Evolutionary conservation across 257 asterid genomes (phyloP).

Genomic region (Plantago ovata): DNA sequence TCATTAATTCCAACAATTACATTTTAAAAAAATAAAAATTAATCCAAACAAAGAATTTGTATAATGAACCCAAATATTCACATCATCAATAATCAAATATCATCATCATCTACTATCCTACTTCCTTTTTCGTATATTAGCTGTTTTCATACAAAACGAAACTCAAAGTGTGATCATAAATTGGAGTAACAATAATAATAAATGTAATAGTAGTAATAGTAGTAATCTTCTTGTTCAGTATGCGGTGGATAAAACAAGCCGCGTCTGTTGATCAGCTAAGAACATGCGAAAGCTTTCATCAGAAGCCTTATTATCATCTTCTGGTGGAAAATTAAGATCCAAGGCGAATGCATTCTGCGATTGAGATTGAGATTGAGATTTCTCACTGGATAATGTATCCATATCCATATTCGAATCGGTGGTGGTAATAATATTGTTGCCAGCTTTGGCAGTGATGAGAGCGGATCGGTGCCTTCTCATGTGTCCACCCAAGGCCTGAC

Average conservation of each 20-base stretch:
- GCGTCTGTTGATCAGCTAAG: constrained; percentile 17
- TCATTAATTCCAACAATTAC: constrained; percentile 21
- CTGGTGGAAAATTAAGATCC: constrained; percentile 84
- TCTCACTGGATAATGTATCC: constrained; percentile 25
- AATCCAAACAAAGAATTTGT: no score
- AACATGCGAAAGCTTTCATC: constrained; percentile 25
- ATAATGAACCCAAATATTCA: constrained; percentile 26
- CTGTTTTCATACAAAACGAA: no score
- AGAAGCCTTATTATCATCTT: constrained; percentile 36
- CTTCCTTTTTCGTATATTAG: no score
- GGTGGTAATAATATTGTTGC: neutral
- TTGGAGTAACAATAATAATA: no score
- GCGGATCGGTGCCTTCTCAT: constrained; percentile 78
- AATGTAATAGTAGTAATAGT: no score
- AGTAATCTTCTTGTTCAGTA: neutral
- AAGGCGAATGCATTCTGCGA: constrained; percentile 37
- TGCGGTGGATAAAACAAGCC: constrained; percentile 48
- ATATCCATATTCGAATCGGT: constrained; percentile 9
- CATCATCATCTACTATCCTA: no score
- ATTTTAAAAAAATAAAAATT: no score
- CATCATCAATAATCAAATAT: no score
- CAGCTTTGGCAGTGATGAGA: neutral
- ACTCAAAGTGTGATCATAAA: no score
- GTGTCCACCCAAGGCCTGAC: constrained; percentile 93
- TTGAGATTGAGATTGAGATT: no score